Base-by-base conservation (phyloP, 768 basidiomycete species). In the Russula abietina region DNA sequence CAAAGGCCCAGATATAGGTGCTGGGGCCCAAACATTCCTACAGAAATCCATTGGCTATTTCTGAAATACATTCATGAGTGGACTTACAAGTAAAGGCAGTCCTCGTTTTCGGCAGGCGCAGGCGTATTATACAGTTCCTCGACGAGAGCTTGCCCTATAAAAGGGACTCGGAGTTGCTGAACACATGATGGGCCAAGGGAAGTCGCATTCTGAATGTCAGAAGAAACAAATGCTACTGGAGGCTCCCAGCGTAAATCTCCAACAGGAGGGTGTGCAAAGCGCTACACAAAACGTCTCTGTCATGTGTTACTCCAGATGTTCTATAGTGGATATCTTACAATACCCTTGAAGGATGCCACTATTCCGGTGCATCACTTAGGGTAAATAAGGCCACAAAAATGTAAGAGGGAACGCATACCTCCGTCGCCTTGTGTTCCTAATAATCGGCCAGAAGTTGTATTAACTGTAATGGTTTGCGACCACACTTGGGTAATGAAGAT, bases 311-410 rank as follows among this genome's bases (percentile, higher is more conserved):
- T n/a, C n/a, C 17, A 43, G 7, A 19, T 6, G 41, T 26, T 11
- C 19, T 16, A 28, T 12, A 24, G 24, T 16, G 16, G 8, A 24
- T 30, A 49, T 48, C 57, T 60, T 26, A 60, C 59, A 10, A 64
- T 46, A 26, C 62, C 62, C n/a, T 64, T 64, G 41, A 64, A 64
- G 11, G 43, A 60, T 17, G 24, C 53, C n/a, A 64, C 62, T 60
- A 28, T 8, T 46, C n/a, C 24, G 55, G 43, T 48, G 24, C 43
- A 10, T 45, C 54, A 33, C 46, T 1, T 38, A n/a, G 5, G 7
- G 51, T 26, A 16, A 38, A 39, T 28, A 10, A 14, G 32, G 33
- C 1, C 16, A 43, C 22, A 10, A 10, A 58, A 19, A 9, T 32
- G 43, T 8, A 14, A 14, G 39, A n/a, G 57, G 19, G 6, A 38